These are phyloP conservation scores for Arthrobotrys conoides DNA, from an alignment of 2,329 filamentous ascomycete species.

Conservation along the genomic window DNA sequence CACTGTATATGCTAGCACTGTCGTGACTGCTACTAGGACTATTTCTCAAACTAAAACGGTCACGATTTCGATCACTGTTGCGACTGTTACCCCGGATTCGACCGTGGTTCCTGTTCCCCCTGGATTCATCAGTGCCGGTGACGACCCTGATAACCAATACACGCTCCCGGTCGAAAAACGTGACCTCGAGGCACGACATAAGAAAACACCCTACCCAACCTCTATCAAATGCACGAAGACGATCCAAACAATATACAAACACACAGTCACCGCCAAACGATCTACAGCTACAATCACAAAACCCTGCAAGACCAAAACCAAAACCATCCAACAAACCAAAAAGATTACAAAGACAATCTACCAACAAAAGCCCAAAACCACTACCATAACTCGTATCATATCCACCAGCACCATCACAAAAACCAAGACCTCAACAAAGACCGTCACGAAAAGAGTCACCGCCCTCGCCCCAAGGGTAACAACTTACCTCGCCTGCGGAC, in stretches of 20 bases:
- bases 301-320: conserved; percentile 42
- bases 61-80: conserved; percentile 16
- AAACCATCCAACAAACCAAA: conserved; percentile 4
- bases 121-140: conserved; percentile 38
- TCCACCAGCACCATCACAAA: conserved; percentile 28
- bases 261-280: conserved; percentile 30
- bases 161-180: neutral
- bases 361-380: conserved; percentile 27
- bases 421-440: conserved; percentile 29
- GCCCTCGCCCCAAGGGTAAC: conserved; percentile 24
- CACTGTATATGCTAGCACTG: conserved; percentile 7
- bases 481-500: conserved; percentile 30
- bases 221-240: conserved; percentile 51
- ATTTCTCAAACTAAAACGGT: neutral
- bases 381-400: conserved; percentile 1
- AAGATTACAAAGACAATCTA: conserved; percentile 38
- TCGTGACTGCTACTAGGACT: neutral
- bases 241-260: conserved; percentile 31
- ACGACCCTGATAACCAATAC: conserved; percentile 48
- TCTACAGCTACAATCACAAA: conserved; percentile 35
- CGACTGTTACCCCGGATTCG: conserved; percentile 23
- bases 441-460: conserved; percentile 25
- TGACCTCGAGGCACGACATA: conserved; percentile 3
- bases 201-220: conserved; percentile 24
- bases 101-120: conserved; percentile 18